Evolutionary conservation across 2,329 filamentous ascomycete genomes (phyloP).

Genomic region (Raffaelea deltoideospora): DNA sequence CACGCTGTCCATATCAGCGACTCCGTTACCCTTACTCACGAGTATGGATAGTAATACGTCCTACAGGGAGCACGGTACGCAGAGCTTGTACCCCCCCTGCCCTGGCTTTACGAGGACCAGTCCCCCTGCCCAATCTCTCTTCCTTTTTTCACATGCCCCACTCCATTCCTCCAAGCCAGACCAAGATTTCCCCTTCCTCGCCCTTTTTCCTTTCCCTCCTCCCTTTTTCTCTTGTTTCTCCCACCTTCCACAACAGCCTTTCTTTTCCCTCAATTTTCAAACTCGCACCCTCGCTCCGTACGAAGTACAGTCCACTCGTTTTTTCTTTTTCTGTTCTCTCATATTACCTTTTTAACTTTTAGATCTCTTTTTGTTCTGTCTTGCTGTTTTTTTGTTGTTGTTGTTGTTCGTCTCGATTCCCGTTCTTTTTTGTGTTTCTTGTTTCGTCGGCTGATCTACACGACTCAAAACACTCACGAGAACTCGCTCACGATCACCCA

Average conservation of each 20-base stretch:
- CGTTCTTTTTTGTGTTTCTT: background rate
- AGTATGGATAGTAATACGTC: too few species aligned
- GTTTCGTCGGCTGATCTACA: too few species aligned
- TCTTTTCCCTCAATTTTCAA: conserved; percentile 1
- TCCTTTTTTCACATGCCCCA: too few species aligned
- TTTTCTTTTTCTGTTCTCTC: background rate
- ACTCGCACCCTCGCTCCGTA: background rate
- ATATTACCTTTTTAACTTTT: background rate
- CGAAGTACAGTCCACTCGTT: too few species aligned
- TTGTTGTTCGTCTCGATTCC: background rate
- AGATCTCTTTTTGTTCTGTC: background rate
- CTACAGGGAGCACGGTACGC: too few species aligned
- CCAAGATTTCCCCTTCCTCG: background rate
- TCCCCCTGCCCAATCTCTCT: too few species aligned
- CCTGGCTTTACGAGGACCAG: too few species aligned
- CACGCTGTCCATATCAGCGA: too few species aligned
- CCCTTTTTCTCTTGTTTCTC: conserved; percentile 1
- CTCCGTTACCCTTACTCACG: too few species aligned
- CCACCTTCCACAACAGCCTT: background rate
- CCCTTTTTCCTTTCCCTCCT: background rate
- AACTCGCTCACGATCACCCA: too few species aligned
- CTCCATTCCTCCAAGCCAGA: too few species aligned
- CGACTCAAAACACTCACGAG: background rate
- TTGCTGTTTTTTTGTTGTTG: background rate
- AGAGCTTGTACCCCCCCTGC: too few species aligned